phyloP scores from a whole-genome alignment of 345 rosid species.

The Syzygium jambos region DNA sequence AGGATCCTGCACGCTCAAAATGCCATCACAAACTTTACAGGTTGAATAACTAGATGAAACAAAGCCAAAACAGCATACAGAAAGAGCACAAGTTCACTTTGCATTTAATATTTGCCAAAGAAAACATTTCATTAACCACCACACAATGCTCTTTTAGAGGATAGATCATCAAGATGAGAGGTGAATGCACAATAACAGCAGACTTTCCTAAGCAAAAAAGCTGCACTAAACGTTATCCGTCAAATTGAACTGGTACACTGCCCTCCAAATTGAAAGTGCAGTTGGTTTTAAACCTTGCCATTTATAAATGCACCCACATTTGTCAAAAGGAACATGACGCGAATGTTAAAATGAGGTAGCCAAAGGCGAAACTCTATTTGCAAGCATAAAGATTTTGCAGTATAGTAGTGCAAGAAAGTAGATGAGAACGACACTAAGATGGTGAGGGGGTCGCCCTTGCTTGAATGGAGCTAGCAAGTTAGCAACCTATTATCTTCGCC shows the following conservation, averaged over 20 bases:
- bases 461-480: slow-evolving; percentile 82
- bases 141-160: background rate
- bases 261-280: background rate
- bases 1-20: background rate
- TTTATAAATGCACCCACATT: background rate
- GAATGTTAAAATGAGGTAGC: background rate
- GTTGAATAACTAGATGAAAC: background rate
- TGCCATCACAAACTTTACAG: background rate
- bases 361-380: background rate
- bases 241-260: background rate
- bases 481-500: slow-evolving; percentile 70
- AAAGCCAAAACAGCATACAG: background rate
- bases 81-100: background rate
- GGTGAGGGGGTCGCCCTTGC: slow-evolving; percentile 1
- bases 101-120: background rate
- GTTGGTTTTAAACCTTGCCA: background rate
- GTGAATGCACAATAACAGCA: background rate
- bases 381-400: background rate
- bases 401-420: background rate
- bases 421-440: background rate
- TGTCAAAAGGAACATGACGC: background rate
- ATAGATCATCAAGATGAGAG: background rate
- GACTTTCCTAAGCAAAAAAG: background rate
- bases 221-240: background rate
- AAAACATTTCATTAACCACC: background rate